Percentiles rank a stretch among this genome's conserved stretches.
Conservation (phyloP, 1,284 basidiomycete species). For the Rhodotorula sp. region DNA sequence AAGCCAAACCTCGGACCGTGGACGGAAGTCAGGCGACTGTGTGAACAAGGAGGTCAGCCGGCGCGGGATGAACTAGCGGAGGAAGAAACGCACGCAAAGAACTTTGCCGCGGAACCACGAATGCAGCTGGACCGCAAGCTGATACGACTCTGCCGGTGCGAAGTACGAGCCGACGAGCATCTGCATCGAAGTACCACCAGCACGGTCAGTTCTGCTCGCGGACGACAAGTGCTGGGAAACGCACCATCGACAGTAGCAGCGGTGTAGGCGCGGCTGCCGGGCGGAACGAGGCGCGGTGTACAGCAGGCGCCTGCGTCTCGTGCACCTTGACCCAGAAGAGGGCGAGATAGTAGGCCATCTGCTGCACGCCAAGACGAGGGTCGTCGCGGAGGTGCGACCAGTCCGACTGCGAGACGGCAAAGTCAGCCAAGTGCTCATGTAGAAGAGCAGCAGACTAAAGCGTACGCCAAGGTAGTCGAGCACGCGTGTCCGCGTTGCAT, state of each 20-base stretch:
- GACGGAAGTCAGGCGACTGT: conserved; percentile 39
- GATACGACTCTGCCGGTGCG: conserved; percentile 32
- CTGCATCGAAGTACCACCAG: not conserved
- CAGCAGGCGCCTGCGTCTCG: conserved; percentile 38
- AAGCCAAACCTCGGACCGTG: conserved; percentile 41
- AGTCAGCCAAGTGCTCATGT: not conserved
- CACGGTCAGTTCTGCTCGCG: not conserved
- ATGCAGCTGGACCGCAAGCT: conserved; percentile 38
- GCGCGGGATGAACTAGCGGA: not conserved
- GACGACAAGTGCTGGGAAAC: not conserved
- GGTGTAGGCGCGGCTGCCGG: conserved; percentile 28
- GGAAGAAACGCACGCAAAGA: conserved; percentile 25
- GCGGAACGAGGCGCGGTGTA: conserved; percentile 40
- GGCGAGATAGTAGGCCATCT: conserved; percentile 33
- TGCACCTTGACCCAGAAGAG: conserved; percentile 41
- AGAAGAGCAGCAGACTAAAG: not conserved
- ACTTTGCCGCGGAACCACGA: conserved; percentile 42
- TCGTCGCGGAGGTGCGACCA: conserved; percentile 32
- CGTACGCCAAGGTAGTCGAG: conserved; percentile 41
- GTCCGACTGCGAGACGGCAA: conserved; percentile 18
- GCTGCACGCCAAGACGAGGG: conserved; percentile 26
- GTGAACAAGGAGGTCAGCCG: not conserved
- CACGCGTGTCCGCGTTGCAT: conserved; percentile 25
- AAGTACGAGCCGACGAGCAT: conserved; percentile 42
- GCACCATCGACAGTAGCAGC: conserved; percentile 37